Base-by-base conservation (phyloP, 345 rosid genomes). In the Pelargonium nanum region DNA sequence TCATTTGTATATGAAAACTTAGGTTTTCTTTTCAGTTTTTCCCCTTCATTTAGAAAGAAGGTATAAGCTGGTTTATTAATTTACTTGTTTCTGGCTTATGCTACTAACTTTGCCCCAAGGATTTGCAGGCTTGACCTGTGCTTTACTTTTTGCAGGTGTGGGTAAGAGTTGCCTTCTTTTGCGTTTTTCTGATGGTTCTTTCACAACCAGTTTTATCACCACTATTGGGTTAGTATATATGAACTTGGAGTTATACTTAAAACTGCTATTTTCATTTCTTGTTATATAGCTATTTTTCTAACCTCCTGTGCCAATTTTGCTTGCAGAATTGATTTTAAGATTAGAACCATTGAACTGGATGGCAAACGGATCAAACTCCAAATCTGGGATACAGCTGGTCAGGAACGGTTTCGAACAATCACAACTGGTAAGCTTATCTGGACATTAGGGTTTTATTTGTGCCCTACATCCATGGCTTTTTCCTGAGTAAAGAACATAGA, bases 361-460 rank as follows among this genome's bases (percentile, higher is more conserved):
- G 80, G 88, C 7, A 85, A 85, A 73, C 76, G 86, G 60, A 85
- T 85, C 69, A 85, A 85, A 68, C 82, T 82, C 24, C 91, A 85
- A 73, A 85, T 85, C 68, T 85, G 88, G 91, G 91, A 85, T 56
- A 85, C 91, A 53, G 91, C 91, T 70, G 91, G 91, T 67, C 95
- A 87, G 75, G 95, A 87, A 72, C 81, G 95, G 13, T 85, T 87
- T 57, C 85, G 95, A 73, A 87, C 95, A 53, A 87, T 87, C 69
- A 87, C 91, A 75, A 88, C 91, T 62, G 95, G 95, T 83, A n/a
- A 73, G 78, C 59, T 23, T 64, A 40, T 26, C 20, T 61, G 15
- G 16, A 12, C 15, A 6, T 40, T 7, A 12, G 15, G 16, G 15
- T 40, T 40, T 40, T n/a, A n/a, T n/a, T n/a, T n/a, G n/a, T n/a